Evolutionary conservation across 2,329 filamentous ascomycete species (phyloP), one percentile per base, ranked within the genome.

Genomic region (Penicillium polonicum): DNA sequence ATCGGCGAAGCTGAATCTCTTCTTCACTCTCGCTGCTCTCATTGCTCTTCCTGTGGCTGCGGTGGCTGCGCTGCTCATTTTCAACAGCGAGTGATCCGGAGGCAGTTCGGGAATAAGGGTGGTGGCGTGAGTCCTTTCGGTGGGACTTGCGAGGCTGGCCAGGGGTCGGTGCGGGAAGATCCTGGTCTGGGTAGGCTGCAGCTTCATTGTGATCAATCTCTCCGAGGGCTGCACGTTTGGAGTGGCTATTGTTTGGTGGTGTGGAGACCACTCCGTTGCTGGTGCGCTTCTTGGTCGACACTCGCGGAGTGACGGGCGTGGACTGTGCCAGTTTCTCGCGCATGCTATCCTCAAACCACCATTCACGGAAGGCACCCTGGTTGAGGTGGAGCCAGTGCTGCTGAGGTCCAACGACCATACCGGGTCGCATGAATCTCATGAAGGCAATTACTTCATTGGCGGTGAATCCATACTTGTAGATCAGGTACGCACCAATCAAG

Each of bases 311-410:
- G 15, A 83, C 82, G 1, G 85, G 86, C 7, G 81, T 78, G 25
- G 83, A 80, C 65, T 83, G 86, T 74, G 92, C 89, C 57, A 93
- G 79, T 70, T 92, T 90, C 78, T 93, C 90, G 78, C 92, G 91
- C 69, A 94, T 84, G 43, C 81, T 82, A 71, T 90, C 88, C 70
- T 90, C 87, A 63, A 85, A 83, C 91, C 92, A 97, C 94, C 94
- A 99, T 76, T 97, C 92, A n/a, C 94, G 86, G 86, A 99, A 99
- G 36, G 90, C 88, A 36, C 90, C 90, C 77, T 99, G 94, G 79
- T 99, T 97, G 61, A 99, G 84, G 73, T 99, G 94, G 54, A 99
- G 84, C 94, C 94, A 99, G 78, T 99, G 94, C 78, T 99, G 94
- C 73, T 99, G 94, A 39, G 94, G 94, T 0, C 94, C 94, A 52